Evolutionary conservation across 2,329 filamentous ascomycete species (phyloP).

Genomic region (Elsinoe batatas): DNA sequence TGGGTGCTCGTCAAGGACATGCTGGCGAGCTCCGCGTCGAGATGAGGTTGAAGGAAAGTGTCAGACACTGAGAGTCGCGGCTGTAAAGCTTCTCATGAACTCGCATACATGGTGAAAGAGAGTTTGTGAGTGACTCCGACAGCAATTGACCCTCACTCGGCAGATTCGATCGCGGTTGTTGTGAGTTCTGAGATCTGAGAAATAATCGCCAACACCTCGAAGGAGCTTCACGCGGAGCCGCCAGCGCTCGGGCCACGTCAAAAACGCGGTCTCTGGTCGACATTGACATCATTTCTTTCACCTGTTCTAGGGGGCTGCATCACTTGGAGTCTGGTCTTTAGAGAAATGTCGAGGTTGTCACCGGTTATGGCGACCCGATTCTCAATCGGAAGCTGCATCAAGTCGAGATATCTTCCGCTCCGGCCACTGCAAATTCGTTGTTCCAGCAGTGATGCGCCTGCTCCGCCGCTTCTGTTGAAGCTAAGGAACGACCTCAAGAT

Average conservation of each 20-base stretch:
- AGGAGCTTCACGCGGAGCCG: constrained; percentile 7
- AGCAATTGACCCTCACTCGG: not conserved
- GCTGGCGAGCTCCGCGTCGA: not conserved
- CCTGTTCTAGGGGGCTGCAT: not conserved
- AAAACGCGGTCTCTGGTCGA: not conserved
- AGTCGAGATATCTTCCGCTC: not conserved
- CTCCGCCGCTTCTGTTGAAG: constrained; percentile 35
- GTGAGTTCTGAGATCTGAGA: not conserved
- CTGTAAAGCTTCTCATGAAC: not conserved
- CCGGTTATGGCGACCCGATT: too few species aligned
- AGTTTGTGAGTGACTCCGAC: not conserved
- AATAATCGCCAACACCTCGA: not conserved
- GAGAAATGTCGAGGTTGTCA: too few species aligned
- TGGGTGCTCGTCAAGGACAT: constrained; percentile 12
- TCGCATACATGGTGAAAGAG: not conserved
- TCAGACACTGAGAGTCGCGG: not conserved
- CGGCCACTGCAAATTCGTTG: not conserved
- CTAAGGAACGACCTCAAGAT: constrained; percentile 38
- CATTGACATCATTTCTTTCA: not conserved
- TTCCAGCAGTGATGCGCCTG: constrained; percentile 20
- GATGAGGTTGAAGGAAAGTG: not conserved
- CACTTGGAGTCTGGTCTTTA: too few species aligned
- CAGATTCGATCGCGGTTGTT: not conserved
- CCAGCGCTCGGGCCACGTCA: not conserved
- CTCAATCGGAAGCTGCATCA: not conserved